These are phyloP conservation scores for Fusarium dlaminii DNA, from an alignment of 2,329 filamentous ascomycete genomes.

Conservation along the genomic window DNA sequence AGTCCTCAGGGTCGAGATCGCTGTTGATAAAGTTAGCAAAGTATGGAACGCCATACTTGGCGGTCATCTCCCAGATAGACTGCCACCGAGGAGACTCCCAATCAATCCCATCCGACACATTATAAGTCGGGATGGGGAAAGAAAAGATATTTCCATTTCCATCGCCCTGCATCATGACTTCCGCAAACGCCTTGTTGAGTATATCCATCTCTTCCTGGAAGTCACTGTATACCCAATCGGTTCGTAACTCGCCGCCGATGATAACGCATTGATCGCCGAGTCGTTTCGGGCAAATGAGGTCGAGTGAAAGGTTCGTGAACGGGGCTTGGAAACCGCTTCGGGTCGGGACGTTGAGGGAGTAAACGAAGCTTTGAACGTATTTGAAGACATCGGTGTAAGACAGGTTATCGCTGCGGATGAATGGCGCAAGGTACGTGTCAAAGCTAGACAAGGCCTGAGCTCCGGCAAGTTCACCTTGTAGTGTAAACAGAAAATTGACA, in stretches of 20 bases:
- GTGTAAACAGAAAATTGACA: constrained; percentile 39
- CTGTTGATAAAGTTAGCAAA: constrained; percentile 42
- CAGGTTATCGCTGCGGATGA: constrained; percentile 32
- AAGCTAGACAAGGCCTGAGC: constrained; percentile 37
- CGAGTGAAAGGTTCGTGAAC: constrained; percentile 38
- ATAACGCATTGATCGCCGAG: constrained; percentile 28
- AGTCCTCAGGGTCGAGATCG: constrained; percentile 38
- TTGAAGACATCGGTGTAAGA: constrained; percentile 38
- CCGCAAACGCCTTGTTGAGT: constrained; percentile 38
- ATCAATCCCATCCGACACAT: constrained; percentile 34
- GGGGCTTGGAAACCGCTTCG: constrained; percentile 40
- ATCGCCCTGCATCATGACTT: constrained; percentile 40
- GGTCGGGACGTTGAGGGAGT: constrained; percentile 40
- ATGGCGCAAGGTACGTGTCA: constrained; percentile 37
- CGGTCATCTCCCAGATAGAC: constrained; percentile 39
- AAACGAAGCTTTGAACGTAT: constrained; percentile 38
- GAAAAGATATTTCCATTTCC: constrained; percentile 41
- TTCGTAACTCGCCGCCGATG: constrained; percentile 26
- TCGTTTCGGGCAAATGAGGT: constrained; percentile 33
- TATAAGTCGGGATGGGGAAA: constrained; percentile 39
- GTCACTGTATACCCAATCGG: constrained; percentile 32
- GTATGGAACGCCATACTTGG: constrained; percentile 39
- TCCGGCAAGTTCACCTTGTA: constrained; percentile 37
- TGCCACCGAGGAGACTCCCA: constrained; percentile 40
- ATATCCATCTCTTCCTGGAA: constrained; percentile 41